Evolutionary conservation across 108 stramenopile species (phyloP).

Genomic region (Fragilaria crotonensis): DNA sequence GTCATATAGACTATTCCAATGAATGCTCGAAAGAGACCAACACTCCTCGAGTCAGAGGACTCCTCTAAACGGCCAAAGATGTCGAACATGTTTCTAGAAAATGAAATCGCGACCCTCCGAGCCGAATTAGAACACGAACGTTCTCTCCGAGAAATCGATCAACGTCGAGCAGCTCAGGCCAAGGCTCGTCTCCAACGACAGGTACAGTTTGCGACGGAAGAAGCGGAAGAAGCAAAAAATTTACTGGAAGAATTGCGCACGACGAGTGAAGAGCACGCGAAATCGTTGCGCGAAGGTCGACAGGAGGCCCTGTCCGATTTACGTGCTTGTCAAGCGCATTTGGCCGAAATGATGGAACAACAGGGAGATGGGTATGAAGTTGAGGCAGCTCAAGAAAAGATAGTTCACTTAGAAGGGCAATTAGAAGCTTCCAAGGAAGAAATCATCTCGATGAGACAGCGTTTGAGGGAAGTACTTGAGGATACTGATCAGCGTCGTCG

Average conservation of each 20-base stretch:
- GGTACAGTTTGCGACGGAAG: slow-evolving; percentile 56
- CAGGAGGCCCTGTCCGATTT: slow-evolving; percentile 20
- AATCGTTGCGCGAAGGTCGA: slow-evolving; percentile 26
- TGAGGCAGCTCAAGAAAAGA: neutral
- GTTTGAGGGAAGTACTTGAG: neutral
- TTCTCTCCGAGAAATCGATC: slow-evolving; percentile 53
- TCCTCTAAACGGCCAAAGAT: slow-evolving; percentile 2
- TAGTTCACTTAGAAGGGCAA: neutral
- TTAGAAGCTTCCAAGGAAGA: neutral
- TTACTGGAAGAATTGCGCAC: slow-evolving; percentile 43
- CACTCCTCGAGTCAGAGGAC: neutral
- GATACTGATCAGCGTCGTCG: too few relatives aligned
- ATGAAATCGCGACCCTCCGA: slow-evolving; percentile 52
- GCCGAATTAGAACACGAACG: slow-evolving; percentile 69
- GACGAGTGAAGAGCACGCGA: slow-evolving; percentile 29
- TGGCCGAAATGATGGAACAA: slow-evolving; percentile 23
- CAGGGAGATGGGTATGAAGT: slow-evolving; percentile 5
- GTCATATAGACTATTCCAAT: too few relatives aligned
- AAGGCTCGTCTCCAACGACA: slow-evolving; percentile 56
- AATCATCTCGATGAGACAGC: neutral
- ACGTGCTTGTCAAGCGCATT: slow-evolving; percentile 21
- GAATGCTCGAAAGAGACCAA: neutral
- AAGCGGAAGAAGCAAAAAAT: slow-evolving; percentile 42
- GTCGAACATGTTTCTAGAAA: slow-evolving; percentile 23
- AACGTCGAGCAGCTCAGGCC: slow-evolving; percentile 32